phyloP scores from a whole-genome alignment of 331 rosid species.

The Quercus tomentella region DNA sequence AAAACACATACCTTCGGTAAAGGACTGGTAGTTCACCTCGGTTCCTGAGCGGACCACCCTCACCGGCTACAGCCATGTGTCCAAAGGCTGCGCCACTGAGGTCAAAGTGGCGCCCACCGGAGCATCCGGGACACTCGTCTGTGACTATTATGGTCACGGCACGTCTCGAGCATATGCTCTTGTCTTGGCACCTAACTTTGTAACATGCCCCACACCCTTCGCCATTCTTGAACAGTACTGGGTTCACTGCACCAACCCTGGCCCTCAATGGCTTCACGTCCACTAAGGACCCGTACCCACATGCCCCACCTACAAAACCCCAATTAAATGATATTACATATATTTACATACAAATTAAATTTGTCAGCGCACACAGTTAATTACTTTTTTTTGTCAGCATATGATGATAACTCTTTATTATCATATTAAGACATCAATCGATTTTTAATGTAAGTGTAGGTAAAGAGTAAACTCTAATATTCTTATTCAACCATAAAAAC shows the following conservation, averaged over 20 bases:
- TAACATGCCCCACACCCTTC: conserved; percentile 92
- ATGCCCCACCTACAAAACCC: conserved; percentile 71
- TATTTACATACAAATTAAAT: too few species aligned
- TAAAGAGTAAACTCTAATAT: rapidly evolving
- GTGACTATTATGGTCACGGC: conserved; percentile 81
- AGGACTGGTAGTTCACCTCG: conserved; percentile 60
- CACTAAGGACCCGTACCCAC: conserved; percentile 84
- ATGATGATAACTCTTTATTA: too few species aligned
- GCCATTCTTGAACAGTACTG: conserved; percentile 62
- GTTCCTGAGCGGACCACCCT: conserved; percentile 62
- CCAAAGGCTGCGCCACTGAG: conserved; percentile 95
- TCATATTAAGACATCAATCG: too few species aligned
- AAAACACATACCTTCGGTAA: conserved; percentile 52
- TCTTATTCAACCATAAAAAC: rapidly evolving
- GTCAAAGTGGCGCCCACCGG: conserved; percentile 70
- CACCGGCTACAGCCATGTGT: conserved; percentile 70
- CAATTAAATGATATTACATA: neutral
- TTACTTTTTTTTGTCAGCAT: too few species aligned
- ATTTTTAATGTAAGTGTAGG: too few species aligned
- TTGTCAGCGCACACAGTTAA: too few species aligned
- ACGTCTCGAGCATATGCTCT: conserved; percentile 62
- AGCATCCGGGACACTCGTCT: conserved; percentile 89
- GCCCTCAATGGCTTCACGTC: conserved; percentile 81
- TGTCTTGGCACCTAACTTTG: conserved; percentile 78
- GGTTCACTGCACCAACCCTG: conserved; percentile 88